Evolutionary conservation across 2,329 filamentous ascomycete genomes (phyloP), one percentile per base, ranked within the genome.

Genomic region (Myotisia sp.): DNA sequence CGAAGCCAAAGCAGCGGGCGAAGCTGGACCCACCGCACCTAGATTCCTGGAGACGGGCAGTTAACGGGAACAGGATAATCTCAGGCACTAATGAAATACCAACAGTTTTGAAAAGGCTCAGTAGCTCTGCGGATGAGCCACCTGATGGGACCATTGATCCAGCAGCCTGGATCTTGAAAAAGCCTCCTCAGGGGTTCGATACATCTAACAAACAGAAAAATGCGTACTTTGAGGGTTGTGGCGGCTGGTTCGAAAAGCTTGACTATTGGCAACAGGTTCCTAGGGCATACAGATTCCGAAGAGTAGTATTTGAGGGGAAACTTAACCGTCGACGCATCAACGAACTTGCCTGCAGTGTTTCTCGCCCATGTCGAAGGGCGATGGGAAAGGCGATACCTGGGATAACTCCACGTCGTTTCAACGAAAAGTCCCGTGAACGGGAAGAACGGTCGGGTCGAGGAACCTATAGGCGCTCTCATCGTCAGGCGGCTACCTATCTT

Each of bases 71-170:
- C 13, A 48, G 58, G 34, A 47, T 39, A 33, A 38, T 44, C 4
- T 48, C 46, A n/a, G 55, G 55, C 1, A 27, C 53, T 9, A 45
- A 39, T 21, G 45, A 51, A 22, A 37, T 49, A 7, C 34, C 58
- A 18, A 53, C 47, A n/a, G 38, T 41, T 2, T 39, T 54, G 13
- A 47, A 55, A 7, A 31, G 58, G 14, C 55, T 50, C 20, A 52
- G 57, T 18, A 48, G 48, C 13, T 59, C 58, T 4, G 48, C 41
- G 2, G 58, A 60, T 20, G 54, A 59, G 31, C 47, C 53, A 0
- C 53, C 53, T 1, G 56, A 59, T 39, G 52, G 52, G 5, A 45
- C 50, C 20, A 49, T 60, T n/a, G 57, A 62, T 13, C 51, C 58
- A 7, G 53, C 51, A 4, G 50, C 51, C 32, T 62, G 58, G 58